Conservation (phyloP, 495 filamentous ascomycete genomes). For the Aspergillus carlsbadensis region DNA sequence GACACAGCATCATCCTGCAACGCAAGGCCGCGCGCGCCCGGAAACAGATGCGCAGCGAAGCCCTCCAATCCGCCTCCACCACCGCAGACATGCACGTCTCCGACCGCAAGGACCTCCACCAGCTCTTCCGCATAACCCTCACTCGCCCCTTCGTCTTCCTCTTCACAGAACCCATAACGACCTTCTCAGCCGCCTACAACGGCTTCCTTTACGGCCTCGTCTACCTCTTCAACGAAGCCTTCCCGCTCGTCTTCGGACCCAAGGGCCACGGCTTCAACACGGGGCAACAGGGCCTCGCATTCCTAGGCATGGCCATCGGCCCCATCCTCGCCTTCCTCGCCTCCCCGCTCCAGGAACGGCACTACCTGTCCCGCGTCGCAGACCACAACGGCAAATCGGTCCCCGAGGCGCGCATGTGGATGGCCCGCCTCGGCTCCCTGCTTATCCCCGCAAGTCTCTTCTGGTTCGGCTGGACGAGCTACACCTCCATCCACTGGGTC, state of each 20-base stretch:
- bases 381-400: constrained; percentile 31
- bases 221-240: constrained; percentile 58
- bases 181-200: constrained; percentile 55
- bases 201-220: constrained; percentile 65
- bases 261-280: constrained; percentile 43
- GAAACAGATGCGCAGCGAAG: constrained; percentile 50
- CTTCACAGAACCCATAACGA: constrained; percentile 53
- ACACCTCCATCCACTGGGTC: constrained; percentile 58
- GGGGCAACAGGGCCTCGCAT: constrained; percentile 37
- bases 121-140: constrained; percentile 57
- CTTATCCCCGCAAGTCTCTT: constrained; percentile 42
- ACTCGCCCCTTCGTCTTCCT: constrained; percentile 50
- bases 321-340: constrained; percentile 40
- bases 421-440: constrained; percentile 24
- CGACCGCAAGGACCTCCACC: constrained; percentile 49
- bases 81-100: constrained; percentile 36
- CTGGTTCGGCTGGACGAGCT: constrained; percentile 59
- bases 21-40: constrained; percentile 48
- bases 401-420: constrained; percentile 33
- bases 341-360: constrained; percentile 46
- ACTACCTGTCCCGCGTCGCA: constrained; percentile 44
- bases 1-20: constrained; percentile 50
- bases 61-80: constrained; percentile 45
- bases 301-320: constrained; percentile 44
- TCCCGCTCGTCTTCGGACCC: constrained; percentile 45